Conservation (phyloP, 192 early-diverging fungal genomes). For the Backusella tuberculispora region DNA sequence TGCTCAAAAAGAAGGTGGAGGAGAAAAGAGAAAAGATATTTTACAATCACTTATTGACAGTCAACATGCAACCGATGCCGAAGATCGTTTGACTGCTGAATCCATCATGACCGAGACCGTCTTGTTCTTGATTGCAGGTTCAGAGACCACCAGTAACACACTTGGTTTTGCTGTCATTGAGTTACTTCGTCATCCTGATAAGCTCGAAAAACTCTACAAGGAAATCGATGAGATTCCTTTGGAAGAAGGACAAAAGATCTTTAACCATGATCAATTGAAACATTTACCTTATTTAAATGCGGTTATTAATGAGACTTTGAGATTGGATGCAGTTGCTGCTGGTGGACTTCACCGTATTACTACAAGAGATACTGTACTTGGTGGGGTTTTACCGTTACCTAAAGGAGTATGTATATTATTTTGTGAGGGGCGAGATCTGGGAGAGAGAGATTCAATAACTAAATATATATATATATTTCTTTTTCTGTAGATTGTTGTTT, state of each 20-base stretch:
- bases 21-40: conserved; percentile 41
- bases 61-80: conserved; percentile 31
- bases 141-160: conserved; percentile 41
- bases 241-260: not conserved
- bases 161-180: conserved; percentile 35
- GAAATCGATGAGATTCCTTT: conserved; percentile 33
- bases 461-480: not conserved
- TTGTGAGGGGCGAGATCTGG: not conserved
- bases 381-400: conserved; percentile 49
- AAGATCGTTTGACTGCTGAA: conserved; percentile 44
- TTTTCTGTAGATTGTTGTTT: conserved; percentile 16
- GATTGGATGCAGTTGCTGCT: conserved; percentile 45
- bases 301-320: conserved; percentile 56
- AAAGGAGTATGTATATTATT: conserved; percentile 35
- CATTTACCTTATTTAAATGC: conserved; percentile 56
- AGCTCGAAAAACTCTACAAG: conserved; percentile 7
- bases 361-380: conserved; percentile 43
- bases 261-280: conserved; percentile 42
- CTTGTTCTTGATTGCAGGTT: conserved; percentile 47
- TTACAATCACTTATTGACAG: conserved; percentile 52
- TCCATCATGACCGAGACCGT: conserved; percentile 44
- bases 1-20: not conserved
- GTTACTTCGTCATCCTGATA: conserved; percentile 21
- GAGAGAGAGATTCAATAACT: not conserved
- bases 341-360: conserved; percentile 45